Base-by-base conservation (phyloP, 345 rosid species). In the Syzygium aromaticum region DNA sequence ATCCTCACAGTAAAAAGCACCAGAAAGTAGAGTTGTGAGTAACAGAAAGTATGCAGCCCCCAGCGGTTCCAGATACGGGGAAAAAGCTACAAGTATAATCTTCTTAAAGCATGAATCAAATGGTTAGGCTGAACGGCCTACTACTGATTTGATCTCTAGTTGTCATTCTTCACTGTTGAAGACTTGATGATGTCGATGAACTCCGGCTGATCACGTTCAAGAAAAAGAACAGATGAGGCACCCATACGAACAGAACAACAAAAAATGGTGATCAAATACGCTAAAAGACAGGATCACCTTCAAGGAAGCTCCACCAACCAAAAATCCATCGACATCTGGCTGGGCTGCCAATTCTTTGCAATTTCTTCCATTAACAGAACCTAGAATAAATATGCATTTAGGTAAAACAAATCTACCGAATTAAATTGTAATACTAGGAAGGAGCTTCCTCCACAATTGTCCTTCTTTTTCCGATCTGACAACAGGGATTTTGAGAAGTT, bases 261-360 rank as follows among this genome's bases (percentile, higher is more conserved):
- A 86, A 28, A 49, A 87, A 38, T 30, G 54, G 21, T n/a, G 12
- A 56, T 57, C 53, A 46, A 52, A 49, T 86, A 1, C 12, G 38
- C 28, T 28, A 85, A 33, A 33, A 52, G 82, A 51, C 16, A 56
- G 49, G 82, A 38, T 22, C 86, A 94, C 96, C 95, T 95, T 94
- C 52, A 95, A 88, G 56, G 98, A 95, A 87, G 98, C 98, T 86
- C 96, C 98, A 15, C 95, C 96, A 61, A 95, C 98, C 92, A 95
- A 92, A 92, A 95, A 95, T 86, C 96, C 98, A 87, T 94, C 98
- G 49, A 95, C 91, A 87, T 95, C 95, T 8, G 94, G 91, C 86
- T 95, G 92, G 77, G 77, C 91, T 4, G 94, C 94, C 92, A 94
- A 88, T 84, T 93, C 95, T 87, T 89, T 92, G 95, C 95, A 93